Base-by-base conservation (phyloP, 352 stramenopile species). In the Phytophthora quininea region DNA sequence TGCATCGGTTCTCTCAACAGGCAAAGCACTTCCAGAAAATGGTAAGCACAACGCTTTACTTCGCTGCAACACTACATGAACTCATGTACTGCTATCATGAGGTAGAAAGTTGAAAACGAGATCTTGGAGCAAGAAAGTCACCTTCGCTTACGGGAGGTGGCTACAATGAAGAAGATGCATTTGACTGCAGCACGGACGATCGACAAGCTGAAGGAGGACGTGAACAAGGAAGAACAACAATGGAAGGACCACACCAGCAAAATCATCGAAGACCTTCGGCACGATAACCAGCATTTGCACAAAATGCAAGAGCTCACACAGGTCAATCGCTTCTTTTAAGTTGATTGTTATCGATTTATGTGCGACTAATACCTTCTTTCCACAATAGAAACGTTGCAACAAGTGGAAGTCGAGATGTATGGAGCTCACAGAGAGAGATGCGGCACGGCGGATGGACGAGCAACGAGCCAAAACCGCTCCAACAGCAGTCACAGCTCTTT, bases 21-120 rank as follows among this genome's bases (percentile, higher is more conserved):
- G 78, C 79, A 31, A 83, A 81, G 24, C 76, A 90, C 63, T 91
- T 84, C 46, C 81, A 88, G 52, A 82, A 79, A 58, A 90, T 93
- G 84, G 84, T 90, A 31, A 30, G 53, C 48, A n/a, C 38, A 30
- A 40, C 27, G 5, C 19, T 56, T 24, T 24, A 24, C 19, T 24
- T 24, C 19, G 19, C 19, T 24, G 19, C 19, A 24, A 24, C 19
- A 24, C 19, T 24, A 24, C 19, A 24, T 24, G 19, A 24, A 24
- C 19, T 24, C 19, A 24, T 24, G 19, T 24, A 24, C 19, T 24
- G 19, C 19, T 24, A 19, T 40, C 24, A 5, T 55, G 11, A 24
- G 64, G 30, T 52, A 93, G 85, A 90, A 90, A 90, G 75, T 89
- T 11, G 81, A 90, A 45, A 91, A 93, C 37, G 85, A 91, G 37